phyloP scores from a whole-genome alignment of 2,329 filamentous ascomycete genomes.

The Diplodia scrobiculata region DNA sequence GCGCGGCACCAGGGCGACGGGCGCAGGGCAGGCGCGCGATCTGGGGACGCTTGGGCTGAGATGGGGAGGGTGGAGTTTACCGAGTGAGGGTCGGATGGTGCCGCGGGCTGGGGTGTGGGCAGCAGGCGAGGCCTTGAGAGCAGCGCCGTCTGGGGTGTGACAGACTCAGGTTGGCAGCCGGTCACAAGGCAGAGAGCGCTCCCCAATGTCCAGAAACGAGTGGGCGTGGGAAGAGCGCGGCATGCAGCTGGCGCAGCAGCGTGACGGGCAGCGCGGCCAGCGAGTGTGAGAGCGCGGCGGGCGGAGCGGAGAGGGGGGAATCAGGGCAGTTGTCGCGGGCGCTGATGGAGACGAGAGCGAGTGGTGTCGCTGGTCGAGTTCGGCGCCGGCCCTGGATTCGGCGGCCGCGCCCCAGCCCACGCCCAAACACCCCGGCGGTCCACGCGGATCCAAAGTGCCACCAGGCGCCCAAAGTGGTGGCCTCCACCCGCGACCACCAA shows the following conservation, averaged over 20 bases:
- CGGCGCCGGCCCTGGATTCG: slow-evolving; percentile 21
- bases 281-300: background rate
- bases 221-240: slow-evolving; percentile 1
- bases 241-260: slow-evolving; percentile 23
- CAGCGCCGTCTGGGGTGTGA: slow-evolving; percentile 22
- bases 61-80: slow-evolving; percentile 7
- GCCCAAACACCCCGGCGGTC: slow-evolving; percentile 8
- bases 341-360: background rate
- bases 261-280: slow-evolving; percentile 17
- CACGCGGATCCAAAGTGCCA: slow-evolving; percentile 23
- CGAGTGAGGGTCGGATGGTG: background rate
- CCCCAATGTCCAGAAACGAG: slow-evolving; percentile 20
- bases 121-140: slow-evolving; percentile 8
- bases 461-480: slow-evolving; percentile 17
- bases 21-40: background rate
- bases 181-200: slow-evolving; percentile 29
- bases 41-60: background rate
- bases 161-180: slow-evolving; percentile 26
- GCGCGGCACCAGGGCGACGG: slow-evolving; percentile 6
- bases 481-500: background rate
- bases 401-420: slow-evolving; percentile 12
- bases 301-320: background rate
- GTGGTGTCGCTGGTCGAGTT: slow-evolving; percentile 10
- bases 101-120: background rate
- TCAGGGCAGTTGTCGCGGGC: background rate